phyloP scores from a whole-genome alignment of 2,329 filamentous ascomycete species.

The Cladophialophora immunda region DNA sequence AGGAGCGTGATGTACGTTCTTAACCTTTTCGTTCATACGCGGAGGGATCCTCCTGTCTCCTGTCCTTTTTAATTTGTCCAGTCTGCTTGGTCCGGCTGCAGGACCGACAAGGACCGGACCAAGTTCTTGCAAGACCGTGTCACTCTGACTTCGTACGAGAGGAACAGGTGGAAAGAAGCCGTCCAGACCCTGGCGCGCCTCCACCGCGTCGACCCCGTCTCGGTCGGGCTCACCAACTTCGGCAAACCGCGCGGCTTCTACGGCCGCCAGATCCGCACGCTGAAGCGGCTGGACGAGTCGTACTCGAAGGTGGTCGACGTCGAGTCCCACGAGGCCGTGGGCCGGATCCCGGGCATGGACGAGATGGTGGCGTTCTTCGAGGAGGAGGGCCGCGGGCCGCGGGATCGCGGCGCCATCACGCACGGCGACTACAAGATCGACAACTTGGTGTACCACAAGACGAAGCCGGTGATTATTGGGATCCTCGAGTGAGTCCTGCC shows the following conservation, averaged over 20 bases:
- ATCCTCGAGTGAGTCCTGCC: slow-evolving; percentile 77
- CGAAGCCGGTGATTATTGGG: slow-evolving; percentile 85
- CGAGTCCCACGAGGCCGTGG: slow-evolving; percentile 78
- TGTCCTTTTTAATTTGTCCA: not conserved
- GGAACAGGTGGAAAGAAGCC: slow-evolving; percentile 79
- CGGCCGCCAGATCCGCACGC: slow-evolving; percentile 84
- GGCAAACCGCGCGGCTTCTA: slow-evolving; percentile 83
- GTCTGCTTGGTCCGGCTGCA: not conserved
- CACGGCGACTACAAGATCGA: slow-evolving; percentile 98
- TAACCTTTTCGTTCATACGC: not conserved
- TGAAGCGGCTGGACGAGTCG: slow-evolving; percentile 77
- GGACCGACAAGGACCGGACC: not conserved
- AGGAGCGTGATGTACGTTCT: slow-evolving; percentile 72
- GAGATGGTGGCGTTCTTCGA: slow-evolving; percentile 82
- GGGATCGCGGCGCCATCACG: slow-evolving; percentile 79
- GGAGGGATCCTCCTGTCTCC: too few species aligned
- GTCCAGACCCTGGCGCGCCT: slow-evolving; percentile 84
- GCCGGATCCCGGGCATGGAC: slow-evolving; percentile 82
- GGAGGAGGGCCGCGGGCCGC: slow-evolving; percentile 73
- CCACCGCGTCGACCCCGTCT: slow-evolving; percentile 74
- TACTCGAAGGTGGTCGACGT: slow-evolving; percentile 80
- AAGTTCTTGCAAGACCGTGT: too few species aligned
- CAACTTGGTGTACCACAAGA: slow-evolving; percentile 88
- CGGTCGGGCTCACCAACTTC: slow-evolving; percentile 75
- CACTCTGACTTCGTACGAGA: too few species aligned